phyloP scores from a whole-genome alignment of 805 yeast species.

The Schwanniomyces occidentalis region DNA sequence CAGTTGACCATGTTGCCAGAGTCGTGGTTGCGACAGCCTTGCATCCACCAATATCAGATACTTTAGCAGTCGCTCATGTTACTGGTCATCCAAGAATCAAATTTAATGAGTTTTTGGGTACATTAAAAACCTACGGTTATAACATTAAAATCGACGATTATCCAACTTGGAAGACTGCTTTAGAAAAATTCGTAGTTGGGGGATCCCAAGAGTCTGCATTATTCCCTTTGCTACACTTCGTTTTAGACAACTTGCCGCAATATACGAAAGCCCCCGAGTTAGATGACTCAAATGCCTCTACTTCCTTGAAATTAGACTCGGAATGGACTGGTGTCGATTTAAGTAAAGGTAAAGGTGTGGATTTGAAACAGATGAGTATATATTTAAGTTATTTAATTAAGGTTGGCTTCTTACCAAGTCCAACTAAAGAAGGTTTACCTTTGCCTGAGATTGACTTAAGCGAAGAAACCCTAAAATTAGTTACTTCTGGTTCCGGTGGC shows the following conservation, averaged over 20 bases:
- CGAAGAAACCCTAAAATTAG: slow-evolving; percentile 54
- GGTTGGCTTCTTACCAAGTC: slow-evolving; percentile 76
- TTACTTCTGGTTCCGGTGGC: slow-evolving; percentile 69
- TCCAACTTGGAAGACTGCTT: slow-evolving; percentile 70
- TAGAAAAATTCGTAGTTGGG: slow-evolving; percentile 77
- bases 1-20: slow-evolving; percentile 97
- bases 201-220: slow-evolving; percentile 79
- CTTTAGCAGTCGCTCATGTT: slow-evolving; percentile 83
- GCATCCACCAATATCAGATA: slow-evolving; percentile 59
- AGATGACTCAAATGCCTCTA: slow-evolving; percentile 81
- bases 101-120: slow-evolving; percentile 71
- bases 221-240: slow-evolving; percentile 92
- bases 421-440: slow-evolving; percentile 42
- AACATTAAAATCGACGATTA: slow-evolving; percentile 62
- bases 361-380: slow-evolving; percentile 60
- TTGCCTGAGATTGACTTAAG: slow-evolving; percentile 62
- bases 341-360: slow-evolving; percentile 76
- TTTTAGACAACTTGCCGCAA: slow-evolving; percentile 86
- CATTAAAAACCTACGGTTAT: slow-evolving; percentile 74
- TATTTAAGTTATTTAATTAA: slow-evolving; percentile 79
- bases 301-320: slow-evolving; percentile 62
- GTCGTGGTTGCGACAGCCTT: slow-evolving; percentile 82
- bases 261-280: slow-evolving; percentile 94
- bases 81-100: slow-evolving; percentile 93
- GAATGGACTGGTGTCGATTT: slow-evolving; percentile 65